A percentile compares a stretch with the other conserved stretches of the same genome.
Evolutionary conservation across 2,329 filamentous ascomycete genomes (phyloP).

Genomic region (Ceratocystiopsis brevicomis): DNA sequence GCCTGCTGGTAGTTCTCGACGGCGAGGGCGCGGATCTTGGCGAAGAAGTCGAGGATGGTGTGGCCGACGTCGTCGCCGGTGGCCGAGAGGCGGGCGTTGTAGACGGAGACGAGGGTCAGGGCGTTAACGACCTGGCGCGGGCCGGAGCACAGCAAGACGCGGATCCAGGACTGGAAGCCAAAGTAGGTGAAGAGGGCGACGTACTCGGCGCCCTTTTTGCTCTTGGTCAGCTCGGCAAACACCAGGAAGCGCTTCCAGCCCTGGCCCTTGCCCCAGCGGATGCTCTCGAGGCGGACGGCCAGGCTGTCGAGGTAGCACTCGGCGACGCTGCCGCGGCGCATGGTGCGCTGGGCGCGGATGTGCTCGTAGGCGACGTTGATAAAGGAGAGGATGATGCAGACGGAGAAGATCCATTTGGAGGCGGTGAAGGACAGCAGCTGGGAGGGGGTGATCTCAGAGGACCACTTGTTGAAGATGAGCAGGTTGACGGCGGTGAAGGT

Average conservation of each 20-base stretch:
- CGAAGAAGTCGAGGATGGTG: slow-evolving; percentile 57
- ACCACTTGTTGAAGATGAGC: slow-evolving; percentile 76
- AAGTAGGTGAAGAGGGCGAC: slow-evolving; percentile 85
- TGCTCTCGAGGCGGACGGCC: slow-evolving; percentile 67
- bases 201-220: slow-evolving; percentile 78
- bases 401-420: slow-evolving; percentile 87
- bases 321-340: slow-evolving; percentile 68
- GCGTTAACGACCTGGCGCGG: slow-evolving; percentile 84
- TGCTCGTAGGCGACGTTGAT: slow-evolving; percentile 66
- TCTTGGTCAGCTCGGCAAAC: slow-evolving; percentile 77
- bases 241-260: slow-evolving; percentile 87
- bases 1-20: slow-evolving; percentile 59
- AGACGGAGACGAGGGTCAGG: slow-evolving; percentile 71
- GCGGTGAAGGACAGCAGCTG: slow-evolving; percentile 50
- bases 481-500: slow-evolving; percentile 87
- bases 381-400: slow-evolving; percentile 81
- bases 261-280: slow-evolving; percentile 52
- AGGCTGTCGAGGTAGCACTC: slow-evolving; percentile 82
- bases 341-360: slow-evolving; percentile 60
- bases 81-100: slow-evolving; percentile 54
- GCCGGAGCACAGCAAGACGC: slow-evolving; percentile 76
- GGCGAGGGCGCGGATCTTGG: slow-evolving; percentile 59
- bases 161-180: slow-evolving; percentile 58
- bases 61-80: slow-evolving; percentile 34
- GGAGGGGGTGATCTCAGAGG: slow-evolving; percentile 59